These are phyloP conservation scores for Phytophthora idaei DNA, from an alignment of 352 stramenopile genomes.

Conservation along the genomic window DNA sequence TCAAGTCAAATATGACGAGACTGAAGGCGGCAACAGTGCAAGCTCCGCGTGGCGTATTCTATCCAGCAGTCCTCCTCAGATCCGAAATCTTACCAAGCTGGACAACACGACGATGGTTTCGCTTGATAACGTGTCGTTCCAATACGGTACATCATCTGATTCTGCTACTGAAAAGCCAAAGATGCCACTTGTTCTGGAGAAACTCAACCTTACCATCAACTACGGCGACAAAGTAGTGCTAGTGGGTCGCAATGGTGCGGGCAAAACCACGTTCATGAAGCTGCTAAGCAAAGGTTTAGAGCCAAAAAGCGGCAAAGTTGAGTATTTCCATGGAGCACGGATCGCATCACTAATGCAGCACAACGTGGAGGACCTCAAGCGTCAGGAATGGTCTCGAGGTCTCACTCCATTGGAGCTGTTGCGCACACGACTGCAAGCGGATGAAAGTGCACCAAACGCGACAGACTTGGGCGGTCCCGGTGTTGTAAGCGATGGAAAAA, in stretches of 20 bases:
- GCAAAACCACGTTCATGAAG: constrained; percentile 95
- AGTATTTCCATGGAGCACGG: constrained; percentile 38
- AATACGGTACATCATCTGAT: constrained; percentile 31
- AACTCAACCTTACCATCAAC: constrained; percentile 74
- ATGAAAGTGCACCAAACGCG: constrained; percentile 24
- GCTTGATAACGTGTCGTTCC: constrained; percentile 55
- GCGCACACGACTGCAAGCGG: constrained; percentile 39
- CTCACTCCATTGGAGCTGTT: constrained; percentile 57
- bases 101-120: constrained; percentile 61
- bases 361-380: constrained; percentile 67
- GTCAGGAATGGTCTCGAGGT: constrained; percentile 46
- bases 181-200: constrained; percentile 54
- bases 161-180: constrained; percentile 7
- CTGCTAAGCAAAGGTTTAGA: constrained; percentile 88
- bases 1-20: constrained; percentile 47
- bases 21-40: constrained; percentile 28
- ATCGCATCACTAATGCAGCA: constrained; percentile 67
- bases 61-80: constrained; percentile 48
- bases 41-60: constrained; percentile 52
- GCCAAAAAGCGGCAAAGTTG: constrained; percentile 46
- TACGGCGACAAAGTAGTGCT: constrained; percentile 86
- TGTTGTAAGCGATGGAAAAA: constrained; percentile 37
- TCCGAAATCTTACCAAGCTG: constrained; percentile 57
- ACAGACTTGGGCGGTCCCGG: neutral
- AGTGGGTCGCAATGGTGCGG: constrained; percentile 84